Evolutionary conservation across 164 flowering plant genomes (phyloP).

Genomic region (Annona squamosa): DNA sequence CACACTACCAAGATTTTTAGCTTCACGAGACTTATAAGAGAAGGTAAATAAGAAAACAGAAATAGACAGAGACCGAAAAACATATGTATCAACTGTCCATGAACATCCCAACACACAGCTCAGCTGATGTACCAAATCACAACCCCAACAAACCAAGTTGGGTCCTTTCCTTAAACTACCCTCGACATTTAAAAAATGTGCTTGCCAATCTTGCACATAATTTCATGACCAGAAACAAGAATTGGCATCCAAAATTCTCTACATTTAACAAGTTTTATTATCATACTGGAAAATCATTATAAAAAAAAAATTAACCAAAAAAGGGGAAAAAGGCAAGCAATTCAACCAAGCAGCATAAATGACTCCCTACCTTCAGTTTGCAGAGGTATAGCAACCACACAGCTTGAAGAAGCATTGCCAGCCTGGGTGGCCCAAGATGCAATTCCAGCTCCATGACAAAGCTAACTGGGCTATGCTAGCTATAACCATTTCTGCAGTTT

Average conservation of each 20-base stretch:
- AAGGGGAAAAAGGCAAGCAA: conserved; percentile 12
- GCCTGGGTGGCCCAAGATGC: not conserved
- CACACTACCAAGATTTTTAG: too few species aligned
- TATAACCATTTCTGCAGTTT: not conserved
- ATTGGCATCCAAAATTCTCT: not conserved
- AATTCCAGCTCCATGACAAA: not conserved
- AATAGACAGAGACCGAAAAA: not conserved
- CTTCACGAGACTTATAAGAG: too few species aligned
- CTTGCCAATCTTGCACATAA: not conserved
- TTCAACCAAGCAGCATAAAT: conserved; percentile 12
- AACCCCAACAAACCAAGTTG: not conserved
- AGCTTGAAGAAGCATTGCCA: not conserved
- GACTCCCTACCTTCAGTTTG: conserved; percentile 21
- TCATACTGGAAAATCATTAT: not conserved
- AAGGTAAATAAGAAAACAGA: not conserved
- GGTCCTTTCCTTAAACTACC: not conserved
- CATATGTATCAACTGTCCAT: not conserved
- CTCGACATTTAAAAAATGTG: not conserved
- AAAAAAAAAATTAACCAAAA: conserved; percentile 3
- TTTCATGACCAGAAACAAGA: not conserved
- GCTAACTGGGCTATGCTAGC: not conserved
- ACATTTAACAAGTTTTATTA: conserved; percentile 4
- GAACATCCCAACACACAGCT: not conserved
- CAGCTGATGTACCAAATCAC: not conserved
- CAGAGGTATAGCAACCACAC: conserved; percentile 3